Percentiles rank a stretch among this genome's conserved stretches.
These are phyloP conservation scores for Podaxis rugospora DNA, from an alignment of 768 basidiomycete genomes.

Conservation along the genomic window DNA sequence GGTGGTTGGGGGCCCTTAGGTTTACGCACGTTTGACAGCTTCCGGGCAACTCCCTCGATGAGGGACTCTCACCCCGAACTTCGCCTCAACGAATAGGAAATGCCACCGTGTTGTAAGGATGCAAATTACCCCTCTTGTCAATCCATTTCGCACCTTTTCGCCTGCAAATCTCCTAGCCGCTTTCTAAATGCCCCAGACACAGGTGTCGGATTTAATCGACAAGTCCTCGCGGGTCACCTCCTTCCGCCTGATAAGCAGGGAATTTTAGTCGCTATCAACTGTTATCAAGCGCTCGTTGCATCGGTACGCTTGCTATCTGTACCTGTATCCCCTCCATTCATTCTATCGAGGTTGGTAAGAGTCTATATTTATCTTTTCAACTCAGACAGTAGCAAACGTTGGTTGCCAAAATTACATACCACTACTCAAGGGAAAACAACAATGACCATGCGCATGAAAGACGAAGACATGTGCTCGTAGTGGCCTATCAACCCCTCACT, in stretches of 20 bases:
- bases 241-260: neutral
- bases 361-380: neutral
- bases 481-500: neutral
- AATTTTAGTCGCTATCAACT: neutral
- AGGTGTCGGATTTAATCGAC: neutral
- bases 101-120: neutral
- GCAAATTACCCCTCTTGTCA: neutral
- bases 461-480: neutral
- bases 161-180: neutral
- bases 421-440: neutral
- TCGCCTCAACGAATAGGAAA: neutral
- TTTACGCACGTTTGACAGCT: constrained; percentile 6
- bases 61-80: neutral
- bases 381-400: neutral
- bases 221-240: neutral
- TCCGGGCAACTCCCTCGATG: neutral
- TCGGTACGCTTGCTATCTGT: neutral
- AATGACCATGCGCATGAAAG: neutral
- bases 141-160: neutral
- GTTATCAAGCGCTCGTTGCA: neutral
- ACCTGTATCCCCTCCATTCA: neutral
- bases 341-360: neutral
- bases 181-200: neutral
- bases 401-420: neutral
- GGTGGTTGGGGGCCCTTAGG: neutral